Percentiles rank a stretch among this genome's conserved stretches.
Evolutionary conservation across 2,329 filamentous ascomycete species (phyloP).

Genomic region (Cladosporium phlei): DNA sequence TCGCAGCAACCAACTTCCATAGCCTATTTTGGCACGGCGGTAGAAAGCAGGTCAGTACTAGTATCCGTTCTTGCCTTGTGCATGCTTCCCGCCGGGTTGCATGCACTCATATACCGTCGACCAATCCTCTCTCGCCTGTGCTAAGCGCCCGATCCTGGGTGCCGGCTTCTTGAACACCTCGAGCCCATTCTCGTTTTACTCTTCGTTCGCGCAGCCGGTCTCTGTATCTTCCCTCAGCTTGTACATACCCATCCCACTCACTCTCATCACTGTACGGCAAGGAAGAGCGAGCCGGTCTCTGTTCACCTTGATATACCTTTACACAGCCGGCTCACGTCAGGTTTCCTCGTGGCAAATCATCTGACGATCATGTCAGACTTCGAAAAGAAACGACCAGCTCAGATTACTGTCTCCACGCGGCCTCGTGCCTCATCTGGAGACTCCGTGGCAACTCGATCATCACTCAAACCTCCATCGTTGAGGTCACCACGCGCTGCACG

Average conservation of each 20-base stretch:
- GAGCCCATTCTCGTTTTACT: constrained; percentile 15
- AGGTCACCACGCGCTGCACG: constrained; percentile 64
- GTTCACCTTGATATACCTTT: constrained; percentile 22
- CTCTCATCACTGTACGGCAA: constrained; percentile 9
- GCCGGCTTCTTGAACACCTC: constrained; percentile 21
- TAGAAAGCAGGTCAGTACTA: constrained; percentile 14
- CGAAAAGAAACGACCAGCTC: constrained; percentile 39
- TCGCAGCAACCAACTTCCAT: constrained; percentile 3
- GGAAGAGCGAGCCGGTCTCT: constrained; percentile 31
- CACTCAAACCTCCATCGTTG: constrained; percentile 25
- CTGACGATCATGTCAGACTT: constrained; percentile 43
- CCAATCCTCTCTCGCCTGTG: constrained; percentile 21
- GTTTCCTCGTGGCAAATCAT: constrained; percentile 25
- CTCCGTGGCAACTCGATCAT: constrained; percentile 21
- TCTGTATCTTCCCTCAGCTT: constrained; percentile 14
- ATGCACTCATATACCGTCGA: constrained; percentile 10
- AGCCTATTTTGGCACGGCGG: constrained; percentile 13
- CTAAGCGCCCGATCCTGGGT: constrained; percentile 20
- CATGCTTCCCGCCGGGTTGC: background rate
- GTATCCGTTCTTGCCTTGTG: constrained; percentile 10
- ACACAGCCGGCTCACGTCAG: constrained; percentile 27
- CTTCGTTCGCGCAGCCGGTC: constrained; percentile 18
- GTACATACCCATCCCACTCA: constrained; percentile 12
- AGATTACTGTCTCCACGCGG: constrained; percentile 37
- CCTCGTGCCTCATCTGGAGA: constrained; percentile 33